Evolutionary conservation across 116 monocot species (phyloP).

Genomic region (Cymodocea nodosa): DNA sequence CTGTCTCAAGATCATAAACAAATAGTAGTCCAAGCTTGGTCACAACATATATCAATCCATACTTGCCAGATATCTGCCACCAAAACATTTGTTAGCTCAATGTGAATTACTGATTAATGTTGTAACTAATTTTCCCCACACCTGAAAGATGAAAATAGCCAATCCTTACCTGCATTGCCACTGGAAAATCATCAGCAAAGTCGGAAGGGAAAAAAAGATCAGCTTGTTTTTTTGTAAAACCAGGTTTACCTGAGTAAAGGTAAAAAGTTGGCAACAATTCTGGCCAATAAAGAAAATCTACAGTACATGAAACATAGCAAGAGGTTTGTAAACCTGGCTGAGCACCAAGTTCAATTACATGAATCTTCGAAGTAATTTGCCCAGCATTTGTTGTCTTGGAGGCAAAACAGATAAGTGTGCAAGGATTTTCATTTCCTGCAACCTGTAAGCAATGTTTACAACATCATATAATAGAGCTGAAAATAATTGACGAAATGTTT

Average conservation of each 20-base stretch:
- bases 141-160: not conserved
- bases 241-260: conserved; percentile 66
- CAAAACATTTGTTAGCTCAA: not conserved
- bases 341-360: conserved; percentile 99
- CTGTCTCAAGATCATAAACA: conserved; percentile 98
- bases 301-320: conserved; percentile 4
- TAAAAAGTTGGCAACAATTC: not conserved
- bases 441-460: conserved; percentile 26
- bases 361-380: conserved; percentile 85
- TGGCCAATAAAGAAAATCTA: not conserved
- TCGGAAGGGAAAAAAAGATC: conserved; percentile 99
- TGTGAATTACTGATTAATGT: not conserved
- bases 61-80: conserved; percentile 86
- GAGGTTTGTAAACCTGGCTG: conserved; percentile 57
- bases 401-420: conserved; percentile 86
- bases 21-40: conserved; percentile 97
- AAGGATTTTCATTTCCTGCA: conserved; percentile 76
- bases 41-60: conserved; percentile 92
- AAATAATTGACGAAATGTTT: no score
- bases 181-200: conserved; percentile 97
- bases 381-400: conserved; percentile 89
- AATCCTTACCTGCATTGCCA: conserved; percentile 76
- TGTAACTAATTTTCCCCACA: not conserved
- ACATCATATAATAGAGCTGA: not conserved
- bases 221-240: conserved; percentile 96